Conservation (phyloP, 169 alveolate genomes). For the Eimeria tenella region DNA sequence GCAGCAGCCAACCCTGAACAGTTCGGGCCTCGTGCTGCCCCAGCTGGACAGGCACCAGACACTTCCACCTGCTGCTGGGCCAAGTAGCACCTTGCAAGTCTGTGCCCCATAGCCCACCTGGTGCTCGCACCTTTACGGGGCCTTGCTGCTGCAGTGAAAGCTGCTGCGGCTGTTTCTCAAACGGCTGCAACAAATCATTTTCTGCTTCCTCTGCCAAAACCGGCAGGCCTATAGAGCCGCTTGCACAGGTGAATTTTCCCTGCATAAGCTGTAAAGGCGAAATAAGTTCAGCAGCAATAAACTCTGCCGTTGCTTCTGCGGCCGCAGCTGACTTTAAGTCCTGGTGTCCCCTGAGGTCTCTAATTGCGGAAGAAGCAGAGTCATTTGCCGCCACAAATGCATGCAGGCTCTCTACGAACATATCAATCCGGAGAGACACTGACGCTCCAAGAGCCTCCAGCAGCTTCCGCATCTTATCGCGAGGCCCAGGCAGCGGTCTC, state of each 20-base stretch:
- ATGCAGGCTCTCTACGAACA: not conserved
- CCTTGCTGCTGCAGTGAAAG: not conserved
- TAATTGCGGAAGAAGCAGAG: not conserved
- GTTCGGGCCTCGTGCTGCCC: conserved; percentile 59
- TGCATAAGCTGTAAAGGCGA: not conserved
- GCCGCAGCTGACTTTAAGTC: not conserved
- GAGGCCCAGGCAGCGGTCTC: not conserved
- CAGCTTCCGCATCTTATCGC: not conserved
- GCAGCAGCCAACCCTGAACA: conserved; percentile 66
- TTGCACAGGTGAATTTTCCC: not conserved
- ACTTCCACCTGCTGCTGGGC: conserved; percentile 5
- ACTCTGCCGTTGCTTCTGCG: conserved; percentile 11
- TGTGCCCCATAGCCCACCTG: not conserved
- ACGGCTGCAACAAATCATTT: not conserved
- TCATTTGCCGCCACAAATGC: not conserved
- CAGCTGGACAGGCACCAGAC: conserved; percentile 24
- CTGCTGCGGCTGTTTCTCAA: conserved; percentile 21
- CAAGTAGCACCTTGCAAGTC: not conserved
- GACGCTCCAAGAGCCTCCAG: not conserved
- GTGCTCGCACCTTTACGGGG: not conserved
- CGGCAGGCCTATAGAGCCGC: no score
- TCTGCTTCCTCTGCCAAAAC: not conserved
- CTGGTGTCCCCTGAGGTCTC: not conserved
- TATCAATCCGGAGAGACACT: not conserved
- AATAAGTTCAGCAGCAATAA: conserved; percentile 47